A percentile compares a stretch with the other conserved stretches of the same genome.
Evolutionary conservation across 768 basidiomycete genomes (phyloP).

Genomic region (Gyrodon lividus): DNA sequence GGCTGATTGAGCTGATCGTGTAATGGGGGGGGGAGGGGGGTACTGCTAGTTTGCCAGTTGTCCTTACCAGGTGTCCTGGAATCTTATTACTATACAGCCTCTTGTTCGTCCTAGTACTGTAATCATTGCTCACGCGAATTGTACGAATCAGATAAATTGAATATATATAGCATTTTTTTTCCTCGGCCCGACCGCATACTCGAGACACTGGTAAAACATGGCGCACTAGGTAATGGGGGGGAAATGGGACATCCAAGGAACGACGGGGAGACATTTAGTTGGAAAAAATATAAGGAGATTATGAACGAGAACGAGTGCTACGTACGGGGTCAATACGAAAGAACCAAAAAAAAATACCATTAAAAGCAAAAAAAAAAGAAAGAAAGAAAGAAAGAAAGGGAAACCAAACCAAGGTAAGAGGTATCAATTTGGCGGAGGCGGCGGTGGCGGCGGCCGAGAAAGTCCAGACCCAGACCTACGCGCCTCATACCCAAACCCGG

Average conservation of each 20-base stretch:
- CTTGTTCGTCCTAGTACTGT: neutral
- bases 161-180: neutral
- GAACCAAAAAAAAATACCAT: too few relatives aligned
- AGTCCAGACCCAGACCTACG: slow-evolving; percentile 4
- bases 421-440: slow-evolving; percentile 2
- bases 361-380: neutral
- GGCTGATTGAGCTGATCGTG: neutral
- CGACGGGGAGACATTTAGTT: neutral
- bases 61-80: neutral
- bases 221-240: neutral
- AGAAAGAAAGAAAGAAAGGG: neutral
- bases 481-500: slow-evolving; percentile 24
- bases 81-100: neutral
- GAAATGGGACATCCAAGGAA: too few relatives aligned
- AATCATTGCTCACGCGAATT: neutral
- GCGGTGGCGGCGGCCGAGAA: slow-evolving; percentile 9
- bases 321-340: too few relatives aligned
- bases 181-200: neutral
- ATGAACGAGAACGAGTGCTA: neutral
- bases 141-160: neutral
- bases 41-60: neutral
- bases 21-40: too few relatives aligned
- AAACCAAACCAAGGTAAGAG: neutral
- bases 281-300: neutral
- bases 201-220: too few relatives aligned